These are phyloP conservation scores for Ogataea pignaliae DNA, from an alignment of 805 yeast species.

Conservation along the genomic window DNA sequence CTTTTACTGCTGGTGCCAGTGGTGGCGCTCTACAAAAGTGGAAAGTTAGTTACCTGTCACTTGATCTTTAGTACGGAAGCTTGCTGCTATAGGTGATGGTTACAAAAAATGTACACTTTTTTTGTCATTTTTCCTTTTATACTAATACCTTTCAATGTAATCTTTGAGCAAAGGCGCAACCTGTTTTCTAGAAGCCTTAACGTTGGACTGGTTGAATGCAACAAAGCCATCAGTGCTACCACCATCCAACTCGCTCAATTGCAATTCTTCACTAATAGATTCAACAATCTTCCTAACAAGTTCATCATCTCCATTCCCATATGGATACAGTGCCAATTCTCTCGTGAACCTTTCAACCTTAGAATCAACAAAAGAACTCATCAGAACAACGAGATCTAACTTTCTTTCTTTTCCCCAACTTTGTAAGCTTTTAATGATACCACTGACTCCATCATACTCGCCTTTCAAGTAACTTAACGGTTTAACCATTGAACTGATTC, in stretches of 20 bases:
- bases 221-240: neutral
- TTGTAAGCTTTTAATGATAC: constrained; percentile 16
- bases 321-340: constrained; percentile 34
- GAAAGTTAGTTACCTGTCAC: constrained; percentile 27
- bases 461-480: constrained; percentile 49
- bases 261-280: constrained; percentile 21
- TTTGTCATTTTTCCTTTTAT: too few species aligned
- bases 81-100: too few species aligned
- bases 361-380: constrained; percentile 40
- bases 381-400: constrained; percentile 39
- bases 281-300: constrained; percentile 13
- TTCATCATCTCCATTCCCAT: constrained; percentile 5
- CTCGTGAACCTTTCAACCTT: constrained; percentile 33
- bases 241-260: constrained; percentile 13
- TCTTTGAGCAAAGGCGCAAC: constrained; percentile 60
- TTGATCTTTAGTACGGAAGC: too few species aligned
- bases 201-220: constrained; percentile 43
- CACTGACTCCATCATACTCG: constrained; percentile 17
- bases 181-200: constrained; percentile 75
- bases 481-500: constrained; percentile 74
- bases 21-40: constrained; percentile 21
- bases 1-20: constrained; percentile 4
- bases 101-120: too few species aligned
- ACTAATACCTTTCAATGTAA: constrained; percentile 4
- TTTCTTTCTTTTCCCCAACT: constrained; percentile 26